Evolutionary conservation across 371 early-diverging fungal species (phyloP).

Genomic region (Blakeslea trispora): DNA sequence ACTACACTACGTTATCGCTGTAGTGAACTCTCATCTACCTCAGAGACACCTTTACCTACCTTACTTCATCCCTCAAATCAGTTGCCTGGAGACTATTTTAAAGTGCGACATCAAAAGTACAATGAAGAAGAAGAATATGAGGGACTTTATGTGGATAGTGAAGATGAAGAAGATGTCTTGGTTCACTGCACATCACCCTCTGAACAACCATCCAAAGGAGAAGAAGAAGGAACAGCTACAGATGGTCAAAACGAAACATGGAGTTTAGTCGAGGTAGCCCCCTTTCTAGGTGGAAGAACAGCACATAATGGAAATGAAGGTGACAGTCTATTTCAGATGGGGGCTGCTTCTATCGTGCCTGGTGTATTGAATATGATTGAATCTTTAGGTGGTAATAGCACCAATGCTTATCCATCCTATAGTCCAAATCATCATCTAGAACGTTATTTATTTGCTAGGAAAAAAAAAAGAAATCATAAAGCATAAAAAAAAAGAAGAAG

Average conservation of each 20-base stretch:
- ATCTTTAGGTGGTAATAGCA: conserved; percentile 8
- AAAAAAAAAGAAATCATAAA: not conserved
- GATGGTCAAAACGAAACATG: conserved; percentile 35
- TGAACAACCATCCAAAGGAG: not conserved
- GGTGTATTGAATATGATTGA: conserved; percentile 40
- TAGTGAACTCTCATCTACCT: conserved; percentile 1
- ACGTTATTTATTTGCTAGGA: not conserved
- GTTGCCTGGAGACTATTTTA: conserved; percentile 25
- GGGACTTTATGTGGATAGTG: conserved; percentile 25
- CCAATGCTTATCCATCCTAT: not conserved
- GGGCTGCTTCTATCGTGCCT: conserved; percentile 37
- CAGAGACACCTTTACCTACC: not conserved
- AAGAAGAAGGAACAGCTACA: conserved; percentile 9
- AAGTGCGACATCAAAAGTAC: conserved; percentile 18
- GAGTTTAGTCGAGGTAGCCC: conserved; percentile 54
- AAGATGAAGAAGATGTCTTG: conserved; percentile 22
- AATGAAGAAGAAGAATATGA: not conserved
- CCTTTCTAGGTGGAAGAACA: conserved; percentile 42
- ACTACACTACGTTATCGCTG: conserved; percentile 36
- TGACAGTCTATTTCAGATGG: conserved; percentile 39
- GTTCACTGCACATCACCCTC: not conserved
- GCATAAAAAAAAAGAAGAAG: too few species aligned
- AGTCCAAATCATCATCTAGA: not conserved
- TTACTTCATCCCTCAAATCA: conserved; percentile 4
- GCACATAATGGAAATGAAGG: conserved; percentile 24